Evolutionary conservation across 352 stramenopile species (phyloP), one percentile per base, ranked within the genome.

Genomic region (Phytophthora europaea): DNA sequence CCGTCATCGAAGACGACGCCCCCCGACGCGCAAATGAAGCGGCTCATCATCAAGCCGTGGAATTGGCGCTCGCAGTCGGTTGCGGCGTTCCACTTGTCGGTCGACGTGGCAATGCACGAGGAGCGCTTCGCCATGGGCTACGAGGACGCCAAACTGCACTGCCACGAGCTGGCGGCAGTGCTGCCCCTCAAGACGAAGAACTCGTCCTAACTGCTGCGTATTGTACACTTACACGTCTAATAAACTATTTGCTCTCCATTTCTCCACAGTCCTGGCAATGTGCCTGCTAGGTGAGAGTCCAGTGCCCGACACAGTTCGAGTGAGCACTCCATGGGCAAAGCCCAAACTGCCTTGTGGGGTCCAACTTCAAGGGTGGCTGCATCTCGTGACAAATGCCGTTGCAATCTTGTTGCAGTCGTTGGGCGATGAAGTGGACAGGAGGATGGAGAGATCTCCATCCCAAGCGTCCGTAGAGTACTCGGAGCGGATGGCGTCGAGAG

Each of bases 31-130:
- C 53, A 54, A 69, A 62, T 65, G 53, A 77, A 73, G 61, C 73
- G 77, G 18, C 74, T 92, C 54, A 73, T 93, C 34, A 79, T 93
- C 20, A 87, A 83, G 58, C 85, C 85, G 18, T 93, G 82, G 82
- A 89, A 76, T 55, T 93, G 83, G 83, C 82, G 83, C 50, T 81
- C 79, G 15, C 83, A 88, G 40, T 69, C 80, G 52, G 31, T 91
- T 10, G 67, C 70, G 9, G 61, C 83, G 22, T 93, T 87, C 67
- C 85, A 93, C 70, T 72, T 93, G 52, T 86, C 82, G 20, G 82
- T 91, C 8, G 71, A 90, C 58, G 53, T 91, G 15, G 66, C 34
- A 16, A 82, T 66, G 45, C 85, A 91, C 66, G 76, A 91, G 59
- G 60, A 81, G 34, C 79, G 75, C 53, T 93, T 91, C 57, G 82